phyloP scores from a whole-genome alignment of 208 protist species.

The Trypanosoma scelopori region DNA sequence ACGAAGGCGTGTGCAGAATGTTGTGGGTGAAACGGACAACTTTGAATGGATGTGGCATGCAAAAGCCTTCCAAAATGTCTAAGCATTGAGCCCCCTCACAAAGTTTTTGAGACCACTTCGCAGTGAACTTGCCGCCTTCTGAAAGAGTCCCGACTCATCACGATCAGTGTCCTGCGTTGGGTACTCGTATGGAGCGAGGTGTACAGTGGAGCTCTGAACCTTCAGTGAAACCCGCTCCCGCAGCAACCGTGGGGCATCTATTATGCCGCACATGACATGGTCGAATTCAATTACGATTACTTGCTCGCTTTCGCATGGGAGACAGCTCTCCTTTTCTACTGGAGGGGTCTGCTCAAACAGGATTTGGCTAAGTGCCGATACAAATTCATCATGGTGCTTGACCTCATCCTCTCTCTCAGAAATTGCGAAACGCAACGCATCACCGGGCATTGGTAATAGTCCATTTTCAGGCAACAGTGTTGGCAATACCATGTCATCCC shows the following conservation, averaged over 20 bases:
- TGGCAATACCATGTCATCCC: conserved; percentile 46
- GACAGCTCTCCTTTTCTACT: conserved; percentile 23
- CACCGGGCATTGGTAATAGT: conserved; percentile 40
- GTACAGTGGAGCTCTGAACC: conserved; percentile 37
- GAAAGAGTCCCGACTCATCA: conserved; percentile 36
- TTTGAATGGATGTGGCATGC: too few relatives aligned
- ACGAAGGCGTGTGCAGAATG: too few relatives aligned
- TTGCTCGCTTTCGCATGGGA: conserved; percentile 31
- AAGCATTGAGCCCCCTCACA: conserved; percentile 54
- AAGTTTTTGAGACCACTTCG: conserved; percentile 74
- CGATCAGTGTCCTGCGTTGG: conserved; percentile 33
- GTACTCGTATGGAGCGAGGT: conserved; percentile 61
- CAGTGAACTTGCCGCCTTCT: conserved; percentile 63
- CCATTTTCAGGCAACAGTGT: conserved; percentile 15
- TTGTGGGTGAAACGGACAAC: too few relatives aligned
- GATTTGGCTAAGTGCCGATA: conserved; percentile 27
- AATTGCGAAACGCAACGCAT: conserved; percentile 51
- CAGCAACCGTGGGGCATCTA: conserved; percentile 48
- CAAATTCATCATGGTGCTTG: conserved; percentile 26
- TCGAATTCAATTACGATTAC: conserved; percentile 75
- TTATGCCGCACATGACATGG: conserved; percentile 36
- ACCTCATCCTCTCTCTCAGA: conserved; percentile 29
- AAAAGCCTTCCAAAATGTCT: neutral
- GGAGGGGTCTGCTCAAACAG: conserved; percentile 22
- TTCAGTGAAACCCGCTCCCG: conserved; percentile 37